These are phyloP conservation scores for Blastomyces parvus DNA, from an alignment of 2,329 filamentous ascomycete species.

Conservation along the genomic window DNA sequence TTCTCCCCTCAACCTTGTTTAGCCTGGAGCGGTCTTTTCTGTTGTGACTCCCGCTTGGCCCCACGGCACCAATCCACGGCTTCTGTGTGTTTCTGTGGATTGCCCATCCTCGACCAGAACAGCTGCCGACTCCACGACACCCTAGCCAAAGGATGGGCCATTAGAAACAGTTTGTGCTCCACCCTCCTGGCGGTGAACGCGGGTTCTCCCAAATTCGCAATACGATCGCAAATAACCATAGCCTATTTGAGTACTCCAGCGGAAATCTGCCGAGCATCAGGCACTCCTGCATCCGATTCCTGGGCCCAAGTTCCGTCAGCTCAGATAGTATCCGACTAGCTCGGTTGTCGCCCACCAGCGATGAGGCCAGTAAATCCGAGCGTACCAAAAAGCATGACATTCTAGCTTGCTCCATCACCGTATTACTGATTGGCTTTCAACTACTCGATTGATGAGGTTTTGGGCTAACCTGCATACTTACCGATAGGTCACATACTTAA, in stretches of 20 bases:
- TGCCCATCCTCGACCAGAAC: not conserved
- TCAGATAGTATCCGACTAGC: not conserved
- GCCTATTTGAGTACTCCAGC: not conserved
- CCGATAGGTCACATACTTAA: conserved; percentile 58
- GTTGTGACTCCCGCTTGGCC: not conserved
- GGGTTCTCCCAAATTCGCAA: not conserved
- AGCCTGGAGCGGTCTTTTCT: conserved; percentile 8
- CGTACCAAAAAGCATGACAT: not conserved
- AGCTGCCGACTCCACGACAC: not conserved
- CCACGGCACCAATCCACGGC: conserved; percentile 1
- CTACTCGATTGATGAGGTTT: not conserved
- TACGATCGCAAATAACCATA: not conserved
- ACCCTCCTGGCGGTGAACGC: conserved; percentile 1
- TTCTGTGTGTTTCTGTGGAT: not conserved
- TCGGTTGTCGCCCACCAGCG: not conserved
- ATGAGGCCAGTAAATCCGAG: not conserved
- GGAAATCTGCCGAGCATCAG: not conserved
- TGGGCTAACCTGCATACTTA: conserved; percentile 21
- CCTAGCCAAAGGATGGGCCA: not conserved
- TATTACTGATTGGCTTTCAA: not conserved
- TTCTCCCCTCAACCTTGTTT: not conserved
- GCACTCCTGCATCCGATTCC: conserved; percentile 2
- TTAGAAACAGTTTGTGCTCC: not conserved
- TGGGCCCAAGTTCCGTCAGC: not conserved
- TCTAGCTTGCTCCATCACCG: not conserved